Percentiles rank a stretch among this genome's conserved stretches.
phyloP scores from a whole-genome alignment of 2,329 filamentous ascomycete species.

The Phyllosticta citribraziliensis region DNA sequence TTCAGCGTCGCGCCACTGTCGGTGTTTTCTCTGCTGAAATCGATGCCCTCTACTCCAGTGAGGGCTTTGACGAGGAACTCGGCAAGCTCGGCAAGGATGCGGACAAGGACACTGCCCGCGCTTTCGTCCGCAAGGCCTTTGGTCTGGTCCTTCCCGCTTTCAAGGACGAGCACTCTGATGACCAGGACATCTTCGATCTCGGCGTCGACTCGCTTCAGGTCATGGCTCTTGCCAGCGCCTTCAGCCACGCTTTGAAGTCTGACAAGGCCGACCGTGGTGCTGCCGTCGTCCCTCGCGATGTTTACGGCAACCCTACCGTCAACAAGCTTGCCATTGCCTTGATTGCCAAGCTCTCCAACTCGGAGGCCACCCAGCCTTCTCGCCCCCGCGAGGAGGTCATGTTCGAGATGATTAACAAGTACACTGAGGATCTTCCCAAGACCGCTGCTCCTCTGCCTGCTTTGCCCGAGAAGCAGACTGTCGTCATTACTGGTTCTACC shows the following conservation, averaged over 20 bases:
- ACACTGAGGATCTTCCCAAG: constrained; percentile 16
- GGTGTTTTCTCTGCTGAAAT: constrained; percentile 37
- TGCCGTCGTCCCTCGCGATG: constrained; percentile 19
- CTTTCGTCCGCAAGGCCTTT: constrained; percentile 14
- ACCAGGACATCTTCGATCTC: constrained; percentile 24
- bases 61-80: constrained; percentile 8
- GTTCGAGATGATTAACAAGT: constrained; percentile 21
- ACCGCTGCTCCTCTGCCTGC: neutral
- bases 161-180: constrained; percentile 11
- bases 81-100: neutral
- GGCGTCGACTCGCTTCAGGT: constrained; percentile 26
- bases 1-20: constrained; percentile 33
- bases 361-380: neutral
- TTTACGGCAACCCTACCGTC: constrained; percentile 25
- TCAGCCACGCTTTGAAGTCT: constrained; percentile 14
- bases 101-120: constrained; percentile 10
- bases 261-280: constrained; percentile 10
- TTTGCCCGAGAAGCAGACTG: constrained; percentile 1
- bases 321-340: constrained; percentile 16
- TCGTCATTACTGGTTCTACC: constrained; percentile 14
- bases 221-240: constrained; percentile 16
- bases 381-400: constrained; percentile 16
- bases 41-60: constrained; percentile 32
- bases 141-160: constrained; percentile 9
- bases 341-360: constrained; percentile 10